phyloP scores from a whole-genome alignment of 2,329 filamentous ascomycete genomes.

The Didymella pomorum region DNA sequence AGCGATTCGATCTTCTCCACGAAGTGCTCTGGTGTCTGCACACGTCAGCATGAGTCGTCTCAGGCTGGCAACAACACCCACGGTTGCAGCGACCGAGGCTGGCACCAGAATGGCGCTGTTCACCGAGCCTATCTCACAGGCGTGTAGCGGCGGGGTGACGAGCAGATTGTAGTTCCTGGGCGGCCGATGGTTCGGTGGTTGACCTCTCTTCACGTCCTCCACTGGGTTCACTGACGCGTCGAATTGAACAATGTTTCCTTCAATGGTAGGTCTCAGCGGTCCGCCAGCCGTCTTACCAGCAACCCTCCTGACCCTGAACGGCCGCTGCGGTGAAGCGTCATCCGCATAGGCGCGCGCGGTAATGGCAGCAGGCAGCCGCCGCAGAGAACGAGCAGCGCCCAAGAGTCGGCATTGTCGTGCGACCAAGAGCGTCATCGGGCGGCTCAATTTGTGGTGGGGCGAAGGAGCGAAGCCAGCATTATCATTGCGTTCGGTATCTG shows the following conservation, averaged over 20 bases:
- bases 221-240: not conserved
- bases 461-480: constrained; percentile 17
- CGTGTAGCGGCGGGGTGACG: not conserved
- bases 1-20: constrained; percentile 36
- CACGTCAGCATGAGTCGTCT: constrained; percentile 16
- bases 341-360: not conserved
- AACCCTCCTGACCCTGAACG: not conserved
- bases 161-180: not conserved
- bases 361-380: not conserved
- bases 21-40: constrained; percentile 33
- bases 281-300: not conserved
- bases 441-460: constrained; percentile 38
- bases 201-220: too few relatives aligned
- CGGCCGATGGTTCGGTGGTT: not conserved
- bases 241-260: not conserved
- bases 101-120: constrained; percentile 43
- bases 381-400: constrained; percentile 17
- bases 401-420: constrained; percentile 39
- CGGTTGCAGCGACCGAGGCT: constrained; percentile 30
- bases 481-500: too few relatives aligned
- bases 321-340: not conserved
- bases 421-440: constrained; percentile 43
- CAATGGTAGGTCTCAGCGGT: not conserved
- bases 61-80: constrained; percentile 18
- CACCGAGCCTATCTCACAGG: not conserved